phyloP scores from a whole-genome alignment of 2,329 filamentous ascomycete species.

The Elsinoe fawcettii region DNA sequence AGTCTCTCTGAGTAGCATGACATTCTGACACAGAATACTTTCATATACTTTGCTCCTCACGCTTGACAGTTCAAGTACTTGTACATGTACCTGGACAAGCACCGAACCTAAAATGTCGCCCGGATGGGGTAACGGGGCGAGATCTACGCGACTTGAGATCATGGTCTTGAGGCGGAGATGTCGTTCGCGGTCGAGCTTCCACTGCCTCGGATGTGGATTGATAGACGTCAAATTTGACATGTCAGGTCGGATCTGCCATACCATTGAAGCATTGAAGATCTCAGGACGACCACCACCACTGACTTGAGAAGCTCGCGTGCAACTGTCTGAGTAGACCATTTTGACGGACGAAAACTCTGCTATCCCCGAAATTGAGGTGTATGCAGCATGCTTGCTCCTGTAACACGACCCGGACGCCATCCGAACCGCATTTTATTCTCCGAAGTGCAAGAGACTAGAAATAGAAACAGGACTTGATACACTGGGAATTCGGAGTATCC shows the following conservation, averaged over 20 bases:
- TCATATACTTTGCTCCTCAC: not conserved
- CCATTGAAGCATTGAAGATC: not conserved
- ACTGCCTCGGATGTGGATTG: slow-evolving; percentile 4
- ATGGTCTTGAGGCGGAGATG: not conserved
- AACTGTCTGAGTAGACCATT: not conserved
- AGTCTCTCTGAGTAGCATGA: not conserved
- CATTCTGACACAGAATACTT: not conserved
- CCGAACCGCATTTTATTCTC: slow-evolving; percentile 6
- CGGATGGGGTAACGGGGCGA: slow-evolving; percentile 9
- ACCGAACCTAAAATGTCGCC: not conserved
- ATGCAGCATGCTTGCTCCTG: not conserved
- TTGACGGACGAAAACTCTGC: not conserved
- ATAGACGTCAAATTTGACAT: slow-evolving; percentile 1
- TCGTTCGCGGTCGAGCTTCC: not conserved
- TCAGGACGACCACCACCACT: not conserved
- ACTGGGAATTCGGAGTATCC: slow-evolving; percentile 1
- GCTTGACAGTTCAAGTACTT: not conserved
- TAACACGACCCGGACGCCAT: slow-evolving; percentile 4
- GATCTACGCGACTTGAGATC: slow-evolving; percentile 10
- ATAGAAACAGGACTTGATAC: slow-evolving; percentile 10
- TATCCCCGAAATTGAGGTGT: slow-evolving; percentile 10
- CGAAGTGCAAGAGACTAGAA: not conserved
- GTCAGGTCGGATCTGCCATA: slow-evolving; percentile 9
- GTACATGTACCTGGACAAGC: not conserved
- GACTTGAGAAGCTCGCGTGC: not conserved